Evolutionary conservation across 2,329 filamentous ascomycete species (phyloP).

Genomic region (Macroventuria anomochaeta): DNA sequence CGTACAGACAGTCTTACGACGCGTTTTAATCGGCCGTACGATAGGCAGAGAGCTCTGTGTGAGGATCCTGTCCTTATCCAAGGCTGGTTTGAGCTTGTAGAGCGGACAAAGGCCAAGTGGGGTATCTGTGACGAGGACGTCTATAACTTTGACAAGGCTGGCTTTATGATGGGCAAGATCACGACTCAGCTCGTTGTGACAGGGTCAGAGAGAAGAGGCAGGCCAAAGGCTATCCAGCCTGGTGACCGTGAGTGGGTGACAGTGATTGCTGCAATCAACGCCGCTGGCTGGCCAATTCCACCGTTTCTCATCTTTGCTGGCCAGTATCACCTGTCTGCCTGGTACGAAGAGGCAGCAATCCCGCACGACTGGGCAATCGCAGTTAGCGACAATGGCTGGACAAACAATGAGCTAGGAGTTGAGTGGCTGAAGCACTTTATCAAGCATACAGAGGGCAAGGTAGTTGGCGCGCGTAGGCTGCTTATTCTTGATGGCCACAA

Average conservation of each 20-base stretch:
- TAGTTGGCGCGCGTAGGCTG: background rate
- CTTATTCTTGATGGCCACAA: slow-evolving; percentile 8
- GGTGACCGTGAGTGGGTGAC: too few species aligned
- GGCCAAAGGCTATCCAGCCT: too few species aligned
- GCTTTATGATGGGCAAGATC: slow-evolving; percentile 4
- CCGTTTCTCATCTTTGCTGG: background rate
- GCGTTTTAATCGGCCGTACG: too few species aligned
- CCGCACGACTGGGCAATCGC: slow-evolving; percentile 36
- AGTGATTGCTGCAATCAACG: too few species aligned
- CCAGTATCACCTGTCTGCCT: slow-evolving; percentile 16
- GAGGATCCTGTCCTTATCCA: background rate
- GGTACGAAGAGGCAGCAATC: slow-evolving; percentile 17
- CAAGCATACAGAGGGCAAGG: background rate
- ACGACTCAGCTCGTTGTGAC: slow-evolving; percentile 1
- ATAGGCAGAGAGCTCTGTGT: slow-evolving; percentile 5
- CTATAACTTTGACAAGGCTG: background rate
- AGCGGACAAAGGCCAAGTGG: slow-evolving; percentile 12
- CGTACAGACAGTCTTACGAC: too few species aligned
- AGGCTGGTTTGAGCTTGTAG: slow-evolving; percentile 1
- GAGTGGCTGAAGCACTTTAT: background rate
- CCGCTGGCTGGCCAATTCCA: too few species aligned
- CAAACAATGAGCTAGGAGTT: background rate
- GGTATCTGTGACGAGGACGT: background rate
- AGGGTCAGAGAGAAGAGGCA: too few species aligned
- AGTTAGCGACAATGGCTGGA: slow-evolving; percentile 35